Evolutionary conservation across 257 asterid genomes (phyloP).

Genomic region (Nicotiana attenuata): DNA sequence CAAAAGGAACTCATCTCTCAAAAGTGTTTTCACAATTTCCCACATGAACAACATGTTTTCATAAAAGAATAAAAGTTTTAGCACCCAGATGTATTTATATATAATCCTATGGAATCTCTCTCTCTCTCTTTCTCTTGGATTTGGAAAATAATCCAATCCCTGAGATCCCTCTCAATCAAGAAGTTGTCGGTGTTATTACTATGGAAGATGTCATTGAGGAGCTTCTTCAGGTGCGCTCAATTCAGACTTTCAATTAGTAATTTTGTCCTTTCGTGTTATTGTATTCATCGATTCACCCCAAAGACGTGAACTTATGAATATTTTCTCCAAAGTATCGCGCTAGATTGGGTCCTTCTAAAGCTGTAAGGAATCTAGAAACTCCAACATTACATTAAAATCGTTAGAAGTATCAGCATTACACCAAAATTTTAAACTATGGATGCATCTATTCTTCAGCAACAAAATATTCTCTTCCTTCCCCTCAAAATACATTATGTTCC

Average conservation of each 20-base stretch:
- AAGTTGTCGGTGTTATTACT: conserved; percentile 83
- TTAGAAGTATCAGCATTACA: too few relatives aligned
- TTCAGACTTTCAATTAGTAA: background rate
- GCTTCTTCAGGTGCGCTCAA: conserved; percentile 83
- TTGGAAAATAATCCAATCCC: conserved; percentile 76
- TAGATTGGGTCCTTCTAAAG: too few relatives aligned
- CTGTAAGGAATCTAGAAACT: too few relatives aligned
- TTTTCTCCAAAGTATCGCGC: background rate
- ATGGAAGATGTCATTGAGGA: conserved; percentile 99
- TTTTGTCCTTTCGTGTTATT: background rate
- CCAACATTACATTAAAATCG: too few relatives aligned
- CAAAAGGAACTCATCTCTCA: background rate
- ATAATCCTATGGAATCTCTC: conserved; percentile 19
- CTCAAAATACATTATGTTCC: too few relatives aligned
- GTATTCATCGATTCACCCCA: background rate
- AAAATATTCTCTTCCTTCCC: too few relatives aligned
- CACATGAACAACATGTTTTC: conserved; percentile 1
- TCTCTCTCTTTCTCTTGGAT: conserved; percentile 43
- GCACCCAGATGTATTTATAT: conserved; percentile 3
- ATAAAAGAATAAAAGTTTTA: background rate
- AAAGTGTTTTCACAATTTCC: background rate
- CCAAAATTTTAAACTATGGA: too few relatives aligned
- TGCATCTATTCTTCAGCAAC: too few relatives aligned
- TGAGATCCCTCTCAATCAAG: conserved; percentile 67
- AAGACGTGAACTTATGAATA: background rate